phyloP scores from a whole-genome alignment of 352 stramenopile species.

The Thalassiosira mediterranea region DNA sequence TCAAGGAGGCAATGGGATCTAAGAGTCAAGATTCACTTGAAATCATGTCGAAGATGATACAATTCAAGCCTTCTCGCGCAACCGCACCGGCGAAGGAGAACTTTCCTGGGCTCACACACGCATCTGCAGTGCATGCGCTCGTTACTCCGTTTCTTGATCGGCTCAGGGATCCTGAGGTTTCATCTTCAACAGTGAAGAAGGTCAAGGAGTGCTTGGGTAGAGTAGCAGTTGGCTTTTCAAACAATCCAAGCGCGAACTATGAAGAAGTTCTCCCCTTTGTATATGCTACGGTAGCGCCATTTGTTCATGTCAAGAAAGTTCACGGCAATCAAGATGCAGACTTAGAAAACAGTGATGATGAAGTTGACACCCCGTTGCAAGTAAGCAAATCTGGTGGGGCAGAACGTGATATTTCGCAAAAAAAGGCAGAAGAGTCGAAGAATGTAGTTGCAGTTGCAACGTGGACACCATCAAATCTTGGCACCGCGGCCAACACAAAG shows the following conservation, averaged over 20 bases:
- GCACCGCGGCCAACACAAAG: constrained; percentile 54
- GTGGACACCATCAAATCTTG: constrained; percentile 76
- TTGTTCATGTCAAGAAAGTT: constrained; percentile 64
- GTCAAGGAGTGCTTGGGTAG: constrained; percentile 78
- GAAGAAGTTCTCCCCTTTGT: constrained; percentile 82
- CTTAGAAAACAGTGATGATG: constrained; percentile 80
- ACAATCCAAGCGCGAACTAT: constrained; percentile 68
- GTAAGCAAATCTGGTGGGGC: constrained; percentile 58
- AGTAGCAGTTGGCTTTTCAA: constrained; percentile 77
- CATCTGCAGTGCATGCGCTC: constrained; percentile 73
- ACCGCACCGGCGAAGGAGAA: constrained; percentile 20
- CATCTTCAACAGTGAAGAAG: constrained; percentile 67
- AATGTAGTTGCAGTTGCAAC: constrained; percentile 63
- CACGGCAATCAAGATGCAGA: constrained; percentile 84
- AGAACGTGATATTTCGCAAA: constrained; percentile 17
- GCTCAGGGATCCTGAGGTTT: constrained; percentile 63
- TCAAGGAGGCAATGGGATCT: constrained; percentile 83
- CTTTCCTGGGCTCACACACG: constrained; percentile 30
- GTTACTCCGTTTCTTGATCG: constrained; percentile 79
- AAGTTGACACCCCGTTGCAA: constrained; percentile 56
- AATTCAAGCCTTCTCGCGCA: constrained; percentile 68
- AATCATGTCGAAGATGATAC: constrained; percentile 72
- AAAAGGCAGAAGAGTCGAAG: constrained; percentile 18
- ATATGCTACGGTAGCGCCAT: constrained; percentile 78
- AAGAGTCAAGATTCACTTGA: constrained; percentile 84